Evolutionary conservation across 1,139 yeast species (phyloP).

Genomic region (Diutina sp.): DNA sequence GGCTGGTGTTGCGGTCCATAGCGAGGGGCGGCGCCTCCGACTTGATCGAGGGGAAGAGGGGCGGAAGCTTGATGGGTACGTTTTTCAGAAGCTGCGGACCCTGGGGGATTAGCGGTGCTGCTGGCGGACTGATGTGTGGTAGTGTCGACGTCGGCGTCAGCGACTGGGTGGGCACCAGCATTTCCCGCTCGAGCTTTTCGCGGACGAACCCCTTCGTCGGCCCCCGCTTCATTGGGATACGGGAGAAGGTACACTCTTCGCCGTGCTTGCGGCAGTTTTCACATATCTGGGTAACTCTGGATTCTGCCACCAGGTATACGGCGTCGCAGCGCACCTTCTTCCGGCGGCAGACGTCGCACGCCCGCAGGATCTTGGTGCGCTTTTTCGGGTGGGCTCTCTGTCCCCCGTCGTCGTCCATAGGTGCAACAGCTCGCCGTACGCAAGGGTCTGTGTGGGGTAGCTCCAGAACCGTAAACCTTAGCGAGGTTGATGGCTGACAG

Average conservation of each 20-base stretch:
- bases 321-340: conserved; percentile 58
- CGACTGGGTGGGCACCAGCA: background rate
- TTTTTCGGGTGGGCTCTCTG: conserved; percentile 24
- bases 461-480: background rate
- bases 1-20: conserved; percentile 12
- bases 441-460: background rate
- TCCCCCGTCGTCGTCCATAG: background rate
- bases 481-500: background rate
- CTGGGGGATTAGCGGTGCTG: background rate
- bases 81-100: background rate
- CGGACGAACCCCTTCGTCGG: conserved; percentile 60
- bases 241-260: conserved; percentile 47
- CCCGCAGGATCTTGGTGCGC: conserved; percentile 54
- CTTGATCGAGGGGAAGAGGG: conserved; percentile 8
- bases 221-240: conserved; percentile 65
- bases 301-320: conserved; percentile 26
- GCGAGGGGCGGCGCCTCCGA: conserved; percentile 2
- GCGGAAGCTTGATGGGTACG: conserved; percentile 16
- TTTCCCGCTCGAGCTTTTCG: conserved; percentile 8
- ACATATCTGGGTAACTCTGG: conserved; percentile 36
- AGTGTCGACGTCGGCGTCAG: background rate
- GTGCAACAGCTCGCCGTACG: background rate
- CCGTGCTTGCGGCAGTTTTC: conserved; percentile 42
- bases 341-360: conserved; percentile 56
- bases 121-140: background rate